phyloP scores from a whole-genome alignment of 768 basidiomycete genomes.

The Lactifluus piperatus region DNA sequence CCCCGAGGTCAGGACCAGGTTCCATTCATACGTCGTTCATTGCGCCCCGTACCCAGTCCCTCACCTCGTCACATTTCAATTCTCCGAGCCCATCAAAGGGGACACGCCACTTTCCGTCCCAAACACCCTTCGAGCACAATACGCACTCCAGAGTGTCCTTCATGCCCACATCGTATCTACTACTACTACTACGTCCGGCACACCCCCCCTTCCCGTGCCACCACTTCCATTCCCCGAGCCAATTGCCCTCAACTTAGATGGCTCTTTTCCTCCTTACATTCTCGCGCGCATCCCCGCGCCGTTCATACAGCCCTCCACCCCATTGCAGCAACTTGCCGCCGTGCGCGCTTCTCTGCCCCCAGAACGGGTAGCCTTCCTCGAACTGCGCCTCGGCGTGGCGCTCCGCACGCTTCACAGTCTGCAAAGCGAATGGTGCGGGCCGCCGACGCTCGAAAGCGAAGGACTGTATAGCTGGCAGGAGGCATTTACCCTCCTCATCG shows the following conservation, averaged over 20 bases:
- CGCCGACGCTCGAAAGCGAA: conserved; percentile 31
- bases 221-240: conserved; percentile 30
- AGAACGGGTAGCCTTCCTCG: conserved; percentile 34
- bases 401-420: conserved; percentile 57
- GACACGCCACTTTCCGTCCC: conserved; percentile 16
- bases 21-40: conserved; percentile 4
- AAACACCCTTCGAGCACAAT: conserved; percentile 22
- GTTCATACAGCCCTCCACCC: neutral
- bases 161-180: conserved; percentile 37
- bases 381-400: conserved; percentile 52
- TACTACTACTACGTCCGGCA: too few species aligned
- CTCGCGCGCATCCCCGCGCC: conserved; percentile 28
- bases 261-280: conserved; percentile 46
- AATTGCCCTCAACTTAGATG: conserved; percentile 36
- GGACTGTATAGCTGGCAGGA: conserved; percentile 65
- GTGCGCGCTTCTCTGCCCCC: conserved; percentile 31
- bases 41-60: neutral
- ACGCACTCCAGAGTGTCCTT: conserved; percentile 21
- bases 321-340: conserved; percentile 30
- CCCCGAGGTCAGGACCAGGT: neutral
- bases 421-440: conserved; percentile 74
- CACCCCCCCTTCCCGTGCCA: conserved; percentile 23
- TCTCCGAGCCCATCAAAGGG: neutral
- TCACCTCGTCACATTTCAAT: conserved; percentile 10
- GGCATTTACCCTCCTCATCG: conserved; percentile 53